Conservation (phyloP, 371 early-diverging fungal species). For the Umbelopsis sp. region DNA sequence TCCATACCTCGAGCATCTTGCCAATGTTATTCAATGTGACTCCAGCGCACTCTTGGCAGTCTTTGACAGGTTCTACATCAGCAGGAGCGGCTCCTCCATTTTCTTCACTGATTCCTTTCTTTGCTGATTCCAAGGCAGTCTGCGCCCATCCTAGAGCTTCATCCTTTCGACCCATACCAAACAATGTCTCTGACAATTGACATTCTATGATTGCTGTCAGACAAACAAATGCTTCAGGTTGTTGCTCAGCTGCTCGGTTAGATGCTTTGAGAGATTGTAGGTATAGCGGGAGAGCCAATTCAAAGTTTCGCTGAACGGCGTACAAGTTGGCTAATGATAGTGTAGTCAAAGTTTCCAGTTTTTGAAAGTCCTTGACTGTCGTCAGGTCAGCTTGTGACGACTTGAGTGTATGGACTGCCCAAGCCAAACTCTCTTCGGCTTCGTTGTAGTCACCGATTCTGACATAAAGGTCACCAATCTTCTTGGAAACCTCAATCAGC, state of each 20-base stretch:
- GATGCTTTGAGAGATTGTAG: conserved; percentile 38
- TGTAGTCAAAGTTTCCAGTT: conserved; percentile 31
- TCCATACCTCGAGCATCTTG: conserved; percentile 44
- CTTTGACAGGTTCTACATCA: conserved; percentile 23
- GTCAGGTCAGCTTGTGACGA: conserved; percentile 4
- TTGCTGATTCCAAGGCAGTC: conserved; percentile 42
- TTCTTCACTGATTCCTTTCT: neutral
- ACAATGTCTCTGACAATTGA: conserved; percentile 53
- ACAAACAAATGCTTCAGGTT: conserved; percentile 23
- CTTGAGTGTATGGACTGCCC: conserved; percentile 39
- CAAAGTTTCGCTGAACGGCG: conserved; percentile 46
- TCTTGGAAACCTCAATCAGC: conserved; percentile 35
- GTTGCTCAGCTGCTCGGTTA: conserved; percentile 25
- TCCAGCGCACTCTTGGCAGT: conserved; percentile 57
- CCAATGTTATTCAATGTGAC: conserved; percentile 54
- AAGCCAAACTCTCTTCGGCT: conserved; percentile 56
- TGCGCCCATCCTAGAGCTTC: conserved; percentile 62
- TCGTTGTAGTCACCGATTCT: conserved; percentile 51
- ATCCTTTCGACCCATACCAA: conserved; percentile 45
- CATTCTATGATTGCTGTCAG: conserved; percentile 51
- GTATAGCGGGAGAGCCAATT: conserved; percentile 47
- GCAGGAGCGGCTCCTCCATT: neutral
- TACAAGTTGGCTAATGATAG: conserved; percentile 51
- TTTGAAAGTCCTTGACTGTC: neutral
- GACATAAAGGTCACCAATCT: conserved; percentile 58